A percentile compares a stretch with the other conserved stretches of the same genome.
phyloP scores from a whole-genome alignment of 345 rosid genomes.

The Syzygium oleosum region DNA sequence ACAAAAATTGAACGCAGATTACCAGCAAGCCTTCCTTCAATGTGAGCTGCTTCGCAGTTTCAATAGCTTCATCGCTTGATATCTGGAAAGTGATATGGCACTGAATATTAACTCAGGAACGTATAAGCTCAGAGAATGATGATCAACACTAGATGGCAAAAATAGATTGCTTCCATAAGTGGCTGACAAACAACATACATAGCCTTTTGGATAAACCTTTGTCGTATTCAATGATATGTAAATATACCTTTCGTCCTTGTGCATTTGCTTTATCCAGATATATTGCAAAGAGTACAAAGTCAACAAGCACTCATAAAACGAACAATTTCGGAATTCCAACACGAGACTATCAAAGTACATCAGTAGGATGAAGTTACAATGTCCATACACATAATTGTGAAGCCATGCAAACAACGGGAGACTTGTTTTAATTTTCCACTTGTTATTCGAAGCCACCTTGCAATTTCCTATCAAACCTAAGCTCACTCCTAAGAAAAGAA shows the following conservation, averaged over 20 bases:
- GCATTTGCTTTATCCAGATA: not conserved
- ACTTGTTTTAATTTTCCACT: not conserved
- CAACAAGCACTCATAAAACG: not conserved
- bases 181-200: not conserved
- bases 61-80: conserved; percentile 46
- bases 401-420: not conserved
- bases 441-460: not conserved
- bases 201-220: not conserved
- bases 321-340: not conserved
- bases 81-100: conserved; percentile 13
- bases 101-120: not conserved
- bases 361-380: not conserved
- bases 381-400: not conserved
- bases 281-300: not conserved
- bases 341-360: not conserved
- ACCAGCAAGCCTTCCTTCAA: conserved; percentile 53
- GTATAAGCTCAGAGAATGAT: not conserved
- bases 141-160: not conserved
- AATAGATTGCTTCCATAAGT: not conserved
- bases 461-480: not conserved
- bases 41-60: conserved; percentile 45
- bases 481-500: not conserved
- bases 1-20: not conserved
- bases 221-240: not conserved
- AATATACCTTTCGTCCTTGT: rapidly evolving